Evolutionary conservation across 257 asterid species (phyloP), one percentile per base, ranked within the genome.

Genomic region (Solanum pennellii): DNA sequence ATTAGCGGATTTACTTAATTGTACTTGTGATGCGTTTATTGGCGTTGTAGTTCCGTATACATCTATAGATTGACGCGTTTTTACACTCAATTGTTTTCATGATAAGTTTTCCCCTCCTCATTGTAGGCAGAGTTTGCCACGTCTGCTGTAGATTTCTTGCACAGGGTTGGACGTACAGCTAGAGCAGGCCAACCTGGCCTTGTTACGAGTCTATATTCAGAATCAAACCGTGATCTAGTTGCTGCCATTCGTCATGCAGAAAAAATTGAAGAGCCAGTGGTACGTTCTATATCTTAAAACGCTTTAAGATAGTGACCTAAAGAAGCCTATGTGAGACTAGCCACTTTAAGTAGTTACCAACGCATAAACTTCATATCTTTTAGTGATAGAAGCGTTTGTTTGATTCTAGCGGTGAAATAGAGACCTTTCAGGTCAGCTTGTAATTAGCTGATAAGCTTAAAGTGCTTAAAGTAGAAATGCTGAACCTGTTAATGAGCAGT

Each of bases 151-250:
- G 99, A 96, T 90, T 96, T 97, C 90, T 90, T 97, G 94, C 99
- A 96, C 92, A 93, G 99, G 91, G 98, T 97, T 82, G 99, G 99
- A 27, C 93, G 99, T 49, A 97, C 99, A 84, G 99, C 98, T 59
- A 95, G 99, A 92, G 99, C 99, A 14, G 99, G 99, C 75, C 95
- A 94, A 89, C 91, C 90, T 31, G 99, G 99, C 65, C 94, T 96
- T 42, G 99, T 97, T 83, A 94, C 99, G 37, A 97, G 98, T 91
- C 91, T 97, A 14, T 95, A 86, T 86, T 91, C 91, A 12, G 91
- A 94, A 89, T 90, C 95, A 71, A 95, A 92, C 52, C 86, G 95
- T 23, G 98, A 96, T 87, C 99, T 97, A 74, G 99, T 95, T 62
- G 91, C 94, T 83, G 96, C 99, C 69, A 98, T 97, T 90, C 96